phyloP scores from a whole-genome alignment of 805 yeast species.

The Metschnikowia bowlesiae region DNA sequence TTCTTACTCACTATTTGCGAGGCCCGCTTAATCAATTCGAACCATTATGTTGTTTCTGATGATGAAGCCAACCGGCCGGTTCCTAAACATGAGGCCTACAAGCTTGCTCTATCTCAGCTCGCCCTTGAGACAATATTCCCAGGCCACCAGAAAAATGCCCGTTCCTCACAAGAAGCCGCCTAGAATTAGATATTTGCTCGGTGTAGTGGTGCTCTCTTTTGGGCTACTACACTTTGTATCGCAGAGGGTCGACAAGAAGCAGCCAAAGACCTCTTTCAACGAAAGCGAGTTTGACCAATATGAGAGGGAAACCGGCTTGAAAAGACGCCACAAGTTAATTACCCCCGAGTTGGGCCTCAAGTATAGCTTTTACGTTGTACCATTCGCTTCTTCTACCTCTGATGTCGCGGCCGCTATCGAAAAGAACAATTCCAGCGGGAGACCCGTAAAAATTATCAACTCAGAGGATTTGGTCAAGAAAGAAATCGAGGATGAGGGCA shows the following conservation, averaged over 20 bases:
- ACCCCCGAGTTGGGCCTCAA: conserved; percentile 33
- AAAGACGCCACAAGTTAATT: conserved; percentile 44
- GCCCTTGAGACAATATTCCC: not conserved
- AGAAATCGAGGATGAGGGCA: conserved; percentile 44
- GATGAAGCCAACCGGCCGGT: not conserved
- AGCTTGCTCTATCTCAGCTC: not conserved
- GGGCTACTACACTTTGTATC: conserved; percentile 31
- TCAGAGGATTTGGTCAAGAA: conserved; percentile 45
- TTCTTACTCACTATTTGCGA: not conserved
- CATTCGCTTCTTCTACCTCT: conserved; percentile 24
- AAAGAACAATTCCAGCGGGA: conserved; percentile 13
- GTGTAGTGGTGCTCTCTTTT: conserved; percentile 30
- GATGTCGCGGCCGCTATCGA: conserved; percentile 17
- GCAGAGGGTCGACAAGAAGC: conserved; percentile 26
- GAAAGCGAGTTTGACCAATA: conserved; percentile 47
- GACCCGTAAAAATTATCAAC: conserved; percentile 42
- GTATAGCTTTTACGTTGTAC: conserved; percentile 40
- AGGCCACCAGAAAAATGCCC: conserved; percentile 2
- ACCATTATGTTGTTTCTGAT: not conserved
- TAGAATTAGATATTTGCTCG: conserved; percentile 33
- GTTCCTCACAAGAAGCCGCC: conserved; percentile 20
- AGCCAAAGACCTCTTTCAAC: conserved; percentile 37
- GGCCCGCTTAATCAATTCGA: not conserved
- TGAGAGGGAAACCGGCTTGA: conserved; percentile 49
- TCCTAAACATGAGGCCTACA: not conserved